A percentile compares a stretch with the other conserved stretches of the same genome.
Evolutionary conservation across 805 yeast species (phyloP).

Genomic region (Metschnikowia peoriensis): DNA sequence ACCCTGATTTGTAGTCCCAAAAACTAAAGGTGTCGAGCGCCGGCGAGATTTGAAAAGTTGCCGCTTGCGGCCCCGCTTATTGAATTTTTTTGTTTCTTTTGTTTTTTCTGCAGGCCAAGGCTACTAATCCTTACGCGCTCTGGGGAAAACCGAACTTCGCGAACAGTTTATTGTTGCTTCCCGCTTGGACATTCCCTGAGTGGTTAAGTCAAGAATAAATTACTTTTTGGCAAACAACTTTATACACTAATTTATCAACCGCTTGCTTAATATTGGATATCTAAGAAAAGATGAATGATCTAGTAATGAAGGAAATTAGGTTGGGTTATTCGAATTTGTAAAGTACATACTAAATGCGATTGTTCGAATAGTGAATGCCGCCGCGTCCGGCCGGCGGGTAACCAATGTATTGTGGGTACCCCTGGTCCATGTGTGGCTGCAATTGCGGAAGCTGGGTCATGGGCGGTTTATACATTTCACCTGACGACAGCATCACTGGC

Average conservation of each 20-base stretch:
- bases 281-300: too few species aligned
- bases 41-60: neutral
- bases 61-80: neutral
- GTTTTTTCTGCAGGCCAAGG: neutral
- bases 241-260: too few species aligned
- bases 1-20: too few species aligned
- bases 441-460: conserved; percentile 14
- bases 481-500: conserved; percentile 6
- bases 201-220: too few species aligned
- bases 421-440: conserved; percentile 15
- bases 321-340: too few species aligned
- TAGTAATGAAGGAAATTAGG: too few species aligned
- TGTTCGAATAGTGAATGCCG: conserved; percentile 2
- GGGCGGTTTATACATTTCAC: conserved; percentile 13
- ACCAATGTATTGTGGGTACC: conserved; percentile 12
- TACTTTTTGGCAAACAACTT: too few species aligned
- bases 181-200: neutral
- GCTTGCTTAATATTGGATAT: too few species aligned
- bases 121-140: neutral
- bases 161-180: neutral
- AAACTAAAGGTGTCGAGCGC: too few species aligned
- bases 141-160: neutral
- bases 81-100: too few species aligned
- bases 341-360: conserved; percentile 5
- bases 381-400: conserved; percentile 6